Evolutionary conservation across 2,329 filamentous ascomycete species (phyloP).

Genomic region (Neocucurbitaria cava): DNA sequence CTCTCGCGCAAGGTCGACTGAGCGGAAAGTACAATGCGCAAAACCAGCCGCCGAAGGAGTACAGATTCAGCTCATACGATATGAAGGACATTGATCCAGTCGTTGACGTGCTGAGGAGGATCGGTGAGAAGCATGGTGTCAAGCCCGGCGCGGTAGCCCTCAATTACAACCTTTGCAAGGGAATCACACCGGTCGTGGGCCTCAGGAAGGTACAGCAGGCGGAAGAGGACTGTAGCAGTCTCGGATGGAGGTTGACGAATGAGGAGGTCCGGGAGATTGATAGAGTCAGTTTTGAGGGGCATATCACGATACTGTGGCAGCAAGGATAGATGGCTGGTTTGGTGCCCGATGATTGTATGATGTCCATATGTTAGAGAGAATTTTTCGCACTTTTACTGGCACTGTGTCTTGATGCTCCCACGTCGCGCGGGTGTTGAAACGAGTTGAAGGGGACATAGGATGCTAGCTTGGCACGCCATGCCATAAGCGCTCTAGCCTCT

Average conservation of each 20-base stretch:
- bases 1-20: constrained; percentile 48
- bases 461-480: constrained; percentile 4
- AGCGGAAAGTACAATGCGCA: constrained; percentile 41
- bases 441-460: too few relatives aligned
- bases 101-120: constrained; percentile 44
- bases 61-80: constrained; percentile 52
- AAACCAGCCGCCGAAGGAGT: constrained; percentile 47
- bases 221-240: constrained; percentile 47
- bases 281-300: constrained; percentile 49
- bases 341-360: too few relatives aligned
- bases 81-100: constrained; percentile 54
- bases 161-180: constrained; percentile 56
- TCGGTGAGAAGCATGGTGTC: constrained; percentile 46
- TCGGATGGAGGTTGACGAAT: constrained; percentile 52
- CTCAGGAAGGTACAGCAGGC: constrained; percentile 55
- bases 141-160: constrained; percentile 51
- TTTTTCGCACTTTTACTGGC: too few relatives aligned
- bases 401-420: too few relatives aligned
- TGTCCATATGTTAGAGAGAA: too few relatives aligned
- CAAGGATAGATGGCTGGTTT: too few relatives aligned
- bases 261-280: constrained; percentile 54
- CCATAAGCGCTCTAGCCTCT: constrained; percentile 1
- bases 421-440: too few relatives aligned
- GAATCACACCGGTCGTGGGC: constrained; percentile 52
- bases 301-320: constrained; percentile 51